phyloP scores from a whole-genome alignment of 2,329 filamentous ascomycete genomes.

The Trichoderma cornu-damae region DNA sequence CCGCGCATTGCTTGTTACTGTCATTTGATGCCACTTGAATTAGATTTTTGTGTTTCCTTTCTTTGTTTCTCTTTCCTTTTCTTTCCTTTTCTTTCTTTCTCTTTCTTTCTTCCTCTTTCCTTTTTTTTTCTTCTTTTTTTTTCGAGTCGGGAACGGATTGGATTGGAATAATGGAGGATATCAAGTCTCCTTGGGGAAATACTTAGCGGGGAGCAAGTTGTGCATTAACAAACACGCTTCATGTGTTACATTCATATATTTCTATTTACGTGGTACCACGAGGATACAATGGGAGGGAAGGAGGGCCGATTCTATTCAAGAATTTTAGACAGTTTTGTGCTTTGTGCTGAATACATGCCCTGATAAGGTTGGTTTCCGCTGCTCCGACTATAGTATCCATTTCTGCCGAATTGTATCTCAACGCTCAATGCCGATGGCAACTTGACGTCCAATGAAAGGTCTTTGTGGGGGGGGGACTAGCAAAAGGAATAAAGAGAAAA shows the following conservation, averaged over 20 bases:
- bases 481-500: no score
- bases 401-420: neutral
- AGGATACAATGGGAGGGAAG: neutral
- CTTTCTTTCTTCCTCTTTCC: no score
- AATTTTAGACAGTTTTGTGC: neutral
- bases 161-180: neutral
- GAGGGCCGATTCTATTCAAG: neutral
- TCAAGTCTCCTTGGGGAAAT: neutral
- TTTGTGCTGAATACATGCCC: neutral
- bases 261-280: conserved; percentile 10
- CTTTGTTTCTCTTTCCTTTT: conserved; percentile 1
- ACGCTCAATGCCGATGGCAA: neutral
- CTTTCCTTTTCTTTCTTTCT: neutral
- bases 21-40: neutral
- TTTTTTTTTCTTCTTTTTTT: neutral
- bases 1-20: neutral
- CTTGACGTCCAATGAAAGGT: neutral
- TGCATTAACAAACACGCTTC: conserved; percentile 7
- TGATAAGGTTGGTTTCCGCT: neutral
- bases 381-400: neutral
- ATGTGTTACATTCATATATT: conserved; percentile 7
- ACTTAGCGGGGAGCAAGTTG: neutral
- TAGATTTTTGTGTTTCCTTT: no score
- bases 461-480: no score
- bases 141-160: neutral